These are phyloP conservation scores for Thelonectria blattea DNA, from an alignment of 2,329 filamentous ascomycete genomes.

Conservation along the genomic window DNA sequence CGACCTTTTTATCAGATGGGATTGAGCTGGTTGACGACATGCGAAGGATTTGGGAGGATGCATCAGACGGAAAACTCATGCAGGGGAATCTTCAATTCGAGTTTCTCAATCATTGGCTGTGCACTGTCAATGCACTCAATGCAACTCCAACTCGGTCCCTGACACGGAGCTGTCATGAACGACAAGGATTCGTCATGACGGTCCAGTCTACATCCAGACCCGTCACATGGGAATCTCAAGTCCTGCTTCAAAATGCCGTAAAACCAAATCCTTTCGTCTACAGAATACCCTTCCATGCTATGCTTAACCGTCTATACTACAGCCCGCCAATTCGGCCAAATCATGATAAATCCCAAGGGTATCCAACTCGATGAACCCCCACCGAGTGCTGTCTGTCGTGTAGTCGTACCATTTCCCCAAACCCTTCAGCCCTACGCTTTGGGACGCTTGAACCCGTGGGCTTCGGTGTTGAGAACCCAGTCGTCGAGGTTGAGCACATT, in stretches of 20 bases:
- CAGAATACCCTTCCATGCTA: slow-evolving; percentile 3
- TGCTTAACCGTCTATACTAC: slow-evolving; percentile 11
- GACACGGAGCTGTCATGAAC: neutral
- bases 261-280: slow-evolving; percentile 1
- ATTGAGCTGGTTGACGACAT: neutral
- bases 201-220: neutral
- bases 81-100: neutral
- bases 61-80: neutral
- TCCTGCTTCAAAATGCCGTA: neutral
- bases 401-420: slow-evolving; percentile 10
- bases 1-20: neutral
- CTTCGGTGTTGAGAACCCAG: slow-evolving; percentile 69
- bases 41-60: neutral
- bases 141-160: neutral
- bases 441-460: slow-evolving; percentile 54
- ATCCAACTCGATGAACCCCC: slow-evolving; percentile 10
- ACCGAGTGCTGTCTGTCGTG: neutral
- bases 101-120: neutral
- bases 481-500: slow-evolving; percentile 70
- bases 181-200: neutral
- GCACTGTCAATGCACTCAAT: neutral
- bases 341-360: neutral
- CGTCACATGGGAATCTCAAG: too few relatives aligned
- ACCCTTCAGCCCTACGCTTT: slow-evolving; percentile 25
- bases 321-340: neutral